Evolutionary conservation across 352 stramenopile genomes (phyloP), one percentile per base, ranked within the genome.

Genomic region (Globisporangium solare): DNA sequence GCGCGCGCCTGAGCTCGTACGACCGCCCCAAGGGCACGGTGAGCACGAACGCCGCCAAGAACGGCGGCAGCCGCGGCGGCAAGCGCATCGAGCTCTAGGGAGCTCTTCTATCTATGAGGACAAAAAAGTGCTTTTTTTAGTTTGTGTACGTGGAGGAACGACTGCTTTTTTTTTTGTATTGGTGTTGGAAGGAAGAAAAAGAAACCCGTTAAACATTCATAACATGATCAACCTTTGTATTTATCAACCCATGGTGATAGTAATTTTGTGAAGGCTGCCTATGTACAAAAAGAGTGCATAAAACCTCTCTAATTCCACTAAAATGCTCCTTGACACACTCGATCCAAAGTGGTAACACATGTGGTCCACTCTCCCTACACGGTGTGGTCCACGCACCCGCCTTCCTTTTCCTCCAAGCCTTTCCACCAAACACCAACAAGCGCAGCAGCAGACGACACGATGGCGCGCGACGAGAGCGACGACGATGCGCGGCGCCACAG

Each of bases 61-160:
- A 72, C 60, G 68, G 71, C 62, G 77, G 71, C 52, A 69, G 70
- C 62, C 79, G 71, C 52, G 71, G 70, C 21, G 68, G 66, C 46
- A 91, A 91, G 73, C 78, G 74, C 63, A 82, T 91, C 52, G 81
- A 91, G 61, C 73, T 91, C 18, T 91, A 35, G 7, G 27, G 24
- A 31, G 10, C 5, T 3, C 27, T 8, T 35, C 27, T 56, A 48
- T 47, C 35, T 56, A 43, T 43, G 18, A 43, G 17, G n/a, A n/a
- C n/a, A 35, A 35, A 35, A 35, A 35, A 35, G 27, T 35, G 27
- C 7, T 35, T 35, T 35, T 35, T 35, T 35, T 35, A 35, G 27
- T 35, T 35, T 11, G 27, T 35, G 27, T 10, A 8, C 27, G 27
- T 35, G 5, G 27, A 35, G 27, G 10, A n/a, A n/a, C n/a, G n/a